Evolutionary conservation across 148 eudicot species (phyloP), one percentile per base, ranked within the genome.

Genomic region (Persicaria maculosa): DNA sequence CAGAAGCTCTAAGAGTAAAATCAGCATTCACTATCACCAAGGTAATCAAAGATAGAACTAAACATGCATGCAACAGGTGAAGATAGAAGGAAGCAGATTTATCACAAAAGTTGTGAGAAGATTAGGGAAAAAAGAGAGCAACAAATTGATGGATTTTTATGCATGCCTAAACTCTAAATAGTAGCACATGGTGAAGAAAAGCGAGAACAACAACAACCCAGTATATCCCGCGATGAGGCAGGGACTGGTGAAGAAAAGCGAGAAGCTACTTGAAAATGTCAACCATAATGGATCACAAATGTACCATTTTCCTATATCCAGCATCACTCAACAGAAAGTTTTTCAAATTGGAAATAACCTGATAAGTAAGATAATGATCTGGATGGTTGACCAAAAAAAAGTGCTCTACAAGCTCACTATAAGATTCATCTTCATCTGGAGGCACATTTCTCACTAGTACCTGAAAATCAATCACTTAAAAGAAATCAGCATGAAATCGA

Each of bases 381-480:
- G 92, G 97, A 80, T 95, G 98, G 82, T 95, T 95, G 84, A 92
- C 98, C 76, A 95, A 76, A 82, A 90, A 95, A 77, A 95, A 95
- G 83, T 92, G 97, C 86, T 95, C 96, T 74, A 95, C 97, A 79
- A 81, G 84, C 83, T 95, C 98, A 14, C 93, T 82, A 77, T 86
- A 83, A 20, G 97, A 86, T 80, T 95, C 98, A 82, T 95, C 96
- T 44, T 88, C 82, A 75, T 92, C 97, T 46, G 92, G 90, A n/a
- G 97, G 98, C 68, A 95, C 86, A 81, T 92, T 95, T 79, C 88
- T 88, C 65, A 92, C 94, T 52, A 95, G 88, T 45, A 92, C 97
- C 98, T 95, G 83, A 43, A 43, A 77, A 46, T 64, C 6, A 64
- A 11, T 4, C 69, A 64, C 19, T 65, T 40, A 4, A 25, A 31